A percentile compares a stretch with the other conserved stretches of the same genome.
These are phyloP conservation scores for Pseudocercospora vitis DNA, from an alignment of 2,329 filamentous ascomycete species.

Conservation along the genomic window DNA sequence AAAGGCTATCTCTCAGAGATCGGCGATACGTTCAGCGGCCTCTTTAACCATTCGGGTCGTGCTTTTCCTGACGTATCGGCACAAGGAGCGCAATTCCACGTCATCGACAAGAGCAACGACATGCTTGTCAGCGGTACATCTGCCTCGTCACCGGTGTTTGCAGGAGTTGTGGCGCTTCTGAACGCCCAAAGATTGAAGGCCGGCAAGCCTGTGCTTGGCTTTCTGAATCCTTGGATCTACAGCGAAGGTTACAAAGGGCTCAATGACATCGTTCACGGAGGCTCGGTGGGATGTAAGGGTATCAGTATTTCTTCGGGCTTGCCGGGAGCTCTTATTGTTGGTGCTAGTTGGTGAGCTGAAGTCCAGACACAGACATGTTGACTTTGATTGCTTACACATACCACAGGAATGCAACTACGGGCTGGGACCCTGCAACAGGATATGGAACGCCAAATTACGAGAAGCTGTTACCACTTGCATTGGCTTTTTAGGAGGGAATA, in stretches of 20 bases:
- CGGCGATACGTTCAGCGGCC: conserved; percentile 41
- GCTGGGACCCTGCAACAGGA: conserved; percentile 39
- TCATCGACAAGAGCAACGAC: conserved; percentile 45
- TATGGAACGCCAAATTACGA: conserved; percentile 36
- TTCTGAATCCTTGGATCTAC: conserved; percentile 63
- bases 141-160: conserved; percentile 60
- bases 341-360: conserved; percentile 21
- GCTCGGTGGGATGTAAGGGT: conserved; percentile 41
- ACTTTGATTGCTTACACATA: no score
- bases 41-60: conserved; percentile 47
- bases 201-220: conserved; percentile 55
- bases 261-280: conserved; percentile 49
- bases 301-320: background rate
- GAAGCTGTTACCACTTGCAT: conserved; percentile 21
- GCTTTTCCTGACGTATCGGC: conserved; percentile 50
- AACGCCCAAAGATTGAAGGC: conserved; percentile 34
- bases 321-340: conserved; percentile 16
- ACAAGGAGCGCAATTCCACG: conserved; percentile 54
- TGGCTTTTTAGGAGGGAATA: conserved; percentile 8
- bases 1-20: conserved; percentile 42
- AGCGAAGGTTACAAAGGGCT: conserved; percentile 46
- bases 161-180: conserved; percentile 38
- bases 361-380: background rate
- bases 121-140: conserved; percentile 52
- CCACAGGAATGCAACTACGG: conserved; percentile 31